Base-by-base conservation (phyloP, 1,284 basidiomycete genomes). In the Rhodotorula glutinis region DNA sequence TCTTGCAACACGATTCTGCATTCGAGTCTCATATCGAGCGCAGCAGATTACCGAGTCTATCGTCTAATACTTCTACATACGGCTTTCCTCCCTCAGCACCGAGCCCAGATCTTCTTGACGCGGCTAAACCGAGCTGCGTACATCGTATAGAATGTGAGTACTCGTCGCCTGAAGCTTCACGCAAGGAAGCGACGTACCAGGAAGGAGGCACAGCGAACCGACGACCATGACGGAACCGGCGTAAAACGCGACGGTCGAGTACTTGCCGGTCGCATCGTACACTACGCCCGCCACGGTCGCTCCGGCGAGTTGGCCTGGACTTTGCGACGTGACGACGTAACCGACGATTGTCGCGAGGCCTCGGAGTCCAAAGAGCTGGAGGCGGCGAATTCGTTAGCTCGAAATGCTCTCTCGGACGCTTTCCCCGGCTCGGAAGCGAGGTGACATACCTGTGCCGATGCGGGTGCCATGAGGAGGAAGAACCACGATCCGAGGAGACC, bases 321-420 rank as follows among this genome's bases (percentile, higher is more conserved):
- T 17, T 38, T 73, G 72, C 13, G 56, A 52, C 2, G 71, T 61
- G n/a, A 73, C 62, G 30, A 62, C 60, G 58, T 69, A 72, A 1
- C 73, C 73, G 1, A 63, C 63, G 25, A 73, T 57, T 1, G 73
- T 73, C 5, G 71, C 69, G 17, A 74, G 63, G 10, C 70, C 67
- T 7, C 66, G 55, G 1, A 71, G 49, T 9, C 73, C 72, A 41
- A 74, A 74, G 0, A 74, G 54, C 55, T 71, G 57, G 7, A 16
- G 17, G 1, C 41, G 40, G 5, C 33, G 7, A 38, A 38, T 5
- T 38, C 11, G 33, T 38, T 11, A 38, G 33, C 33, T 38, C 33
- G 33, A 38, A 11, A 29, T 33, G 27, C 21, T 4, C 25, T 4
- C 27, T 9, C n/a, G n/a, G n/a, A n/a, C n/a, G n/a, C n/a, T n/a